These are phyloP conservation scores for Alternaria ventricosa DNA, from an alignment of 2,329 filamentous ascomycete genomes.

Conservation along the genomic window DNA sequence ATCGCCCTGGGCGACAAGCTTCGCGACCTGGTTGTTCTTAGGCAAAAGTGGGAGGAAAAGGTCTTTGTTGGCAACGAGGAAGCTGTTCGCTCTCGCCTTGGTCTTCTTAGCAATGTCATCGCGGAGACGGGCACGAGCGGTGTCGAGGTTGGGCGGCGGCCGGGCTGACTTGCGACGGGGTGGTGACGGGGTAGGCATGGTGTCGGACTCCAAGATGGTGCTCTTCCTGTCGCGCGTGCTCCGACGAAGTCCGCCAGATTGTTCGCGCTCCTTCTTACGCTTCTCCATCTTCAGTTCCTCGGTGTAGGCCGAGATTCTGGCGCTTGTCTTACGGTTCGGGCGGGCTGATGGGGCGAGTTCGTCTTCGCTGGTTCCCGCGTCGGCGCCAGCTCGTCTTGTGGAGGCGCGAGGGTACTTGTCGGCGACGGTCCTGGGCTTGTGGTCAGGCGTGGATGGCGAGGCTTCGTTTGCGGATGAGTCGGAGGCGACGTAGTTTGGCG, in stretches of 20 bases:
- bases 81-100: slow-evolving; percentile 54
- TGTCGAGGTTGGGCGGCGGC: slow-evolving; percentile 38
- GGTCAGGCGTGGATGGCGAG: background rate
- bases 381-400: background rate
- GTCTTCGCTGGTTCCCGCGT: slow-evolving; percentile 29
- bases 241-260: slow-evolving; percentile 23
- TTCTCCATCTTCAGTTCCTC: slow-evolving; percentile 45
- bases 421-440: background rate
- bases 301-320: slow-evolving; percentile 19
- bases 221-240: slow-evolving; percentile 33
- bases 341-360: slow-evolving; percentile 25
- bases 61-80: slow-evolving; percentile 54
- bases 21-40: slow-evolving; percentile 51
- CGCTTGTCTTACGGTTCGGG: slow-evolving; percentile 17
- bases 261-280: slow-evolving; percentile 20
- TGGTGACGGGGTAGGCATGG: slow-evolving; percentile 18
- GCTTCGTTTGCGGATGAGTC: slow-evolving; percentile 9
- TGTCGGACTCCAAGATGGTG: slow-evolving; percentile 43
- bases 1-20: slow-evolving; percentile 38
- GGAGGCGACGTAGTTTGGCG: slow-evolving; percentile 7
- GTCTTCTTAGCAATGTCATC: slow-evolving; percentile 52
- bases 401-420: background rate
- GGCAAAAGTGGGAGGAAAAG: slow-evolving; percentile 58
- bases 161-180: slow-evolving; percentile 11
- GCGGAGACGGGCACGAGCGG: slow-evolving; percentile 50